Percentiles rank a stretch among this genome's conserved stretches.
phyloP scores from a whole-genome alignment of 78 protist genomes.

The Creolimax fragrantissima region DNA sequence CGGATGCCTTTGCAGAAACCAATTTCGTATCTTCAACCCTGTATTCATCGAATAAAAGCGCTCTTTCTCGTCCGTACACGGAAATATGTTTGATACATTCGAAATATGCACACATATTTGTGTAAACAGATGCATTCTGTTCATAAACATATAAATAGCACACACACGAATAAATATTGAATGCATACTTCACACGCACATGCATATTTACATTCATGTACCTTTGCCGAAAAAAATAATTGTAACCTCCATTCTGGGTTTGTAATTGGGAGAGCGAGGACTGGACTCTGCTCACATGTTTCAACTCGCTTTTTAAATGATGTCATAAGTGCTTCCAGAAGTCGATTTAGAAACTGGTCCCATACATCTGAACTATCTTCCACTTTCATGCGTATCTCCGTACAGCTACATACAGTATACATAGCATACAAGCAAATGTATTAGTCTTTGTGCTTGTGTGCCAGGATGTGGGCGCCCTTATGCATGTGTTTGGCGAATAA shows the following conservation, averaged over 20 bases:
- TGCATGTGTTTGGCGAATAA: neutral
- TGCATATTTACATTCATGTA: neutral
- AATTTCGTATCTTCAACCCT: too few species aligned
- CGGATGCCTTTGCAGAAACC: too few species aligned
- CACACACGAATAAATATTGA: too few species aligned
- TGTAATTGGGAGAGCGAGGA: neutral
- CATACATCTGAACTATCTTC: neutral
- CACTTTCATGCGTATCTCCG: neutral
- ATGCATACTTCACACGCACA: neutral
- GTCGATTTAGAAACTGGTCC: neutral
- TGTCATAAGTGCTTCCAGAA: neutral
- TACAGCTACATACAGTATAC: neutral
- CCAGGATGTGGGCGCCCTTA: neutral
- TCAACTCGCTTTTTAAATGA: neutral
- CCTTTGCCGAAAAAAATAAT: neutral
- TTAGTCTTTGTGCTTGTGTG: neutral
- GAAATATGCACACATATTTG: too few species aligned
- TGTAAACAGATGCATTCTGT: too few species aligned
- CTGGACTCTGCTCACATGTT: neutral
- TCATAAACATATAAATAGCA: too few species aligned
- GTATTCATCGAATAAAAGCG: too few species aligned
- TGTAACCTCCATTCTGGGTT: neutral
- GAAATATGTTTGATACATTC: too few species aligned
- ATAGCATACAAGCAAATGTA: neutral
- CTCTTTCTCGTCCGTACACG: too few species aligned